Evolutionary conservation across 2,329 filamentous ascomycete species (phyloP), one percentile per base, ranked within the genome.

Genomic region (Apiospora hydei): DNA sequence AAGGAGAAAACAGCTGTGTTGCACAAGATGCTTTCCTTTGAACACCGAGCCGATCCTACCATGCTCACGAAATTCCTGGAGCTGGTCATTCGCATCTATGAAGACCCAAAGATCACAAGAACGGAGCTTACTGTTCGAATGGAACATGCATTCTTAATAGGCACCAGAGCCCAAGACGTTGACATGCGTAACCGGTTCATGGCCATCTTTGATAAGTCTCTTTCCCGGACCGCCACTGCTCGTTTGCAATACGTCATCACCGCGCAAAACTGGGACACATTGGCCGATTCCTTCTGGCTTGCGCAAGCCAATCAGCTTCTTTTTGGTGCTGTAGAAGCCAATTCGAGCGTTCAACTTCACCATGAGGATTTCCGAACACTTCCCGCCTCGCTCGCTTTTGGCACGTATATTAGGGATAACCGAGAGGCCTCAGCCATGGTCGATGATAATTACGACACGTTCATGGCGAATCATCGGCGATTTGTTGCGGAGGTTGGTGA

Each of bases 1-100:
- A 99, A 99, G 82, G 97, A 99, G 83, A 99, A 99, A 85, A 98
- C 96, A 0, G 97, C 97, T 0, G 96, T 99, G 0, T 85, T 99
- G n/a, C 95, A 97, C 78, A 99, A 99, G 84, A 99, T 99, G 96
- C 85, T 98, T 21, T 92, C 95, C 0, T 99, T 99, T 77, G 96
- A 99, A 82, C 91, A 94, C 72, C 90, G 96, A 51, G 84, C 88
- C 41, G 96, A 98, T 79, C 90, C 92, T 44, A 94, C 92, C 0
- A 92, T 99, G 84, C 87, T 99, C 72, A 95, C 92, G 76, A 96
- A 96, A 80, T 99, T 98, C 84, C 87, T 99, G 72, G 94, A 98
- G 75, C 90, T 99, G 38, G 96, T 99, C 38, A 97, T 99, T 77
- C 92, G 95, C 68, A 98, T 99, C 73, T 99, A 99, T 80, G 97